Base-by-base conservation (phyloP, 2,329 filamentous ascomycete genomes). In the Phoma herbarum region DNA sequence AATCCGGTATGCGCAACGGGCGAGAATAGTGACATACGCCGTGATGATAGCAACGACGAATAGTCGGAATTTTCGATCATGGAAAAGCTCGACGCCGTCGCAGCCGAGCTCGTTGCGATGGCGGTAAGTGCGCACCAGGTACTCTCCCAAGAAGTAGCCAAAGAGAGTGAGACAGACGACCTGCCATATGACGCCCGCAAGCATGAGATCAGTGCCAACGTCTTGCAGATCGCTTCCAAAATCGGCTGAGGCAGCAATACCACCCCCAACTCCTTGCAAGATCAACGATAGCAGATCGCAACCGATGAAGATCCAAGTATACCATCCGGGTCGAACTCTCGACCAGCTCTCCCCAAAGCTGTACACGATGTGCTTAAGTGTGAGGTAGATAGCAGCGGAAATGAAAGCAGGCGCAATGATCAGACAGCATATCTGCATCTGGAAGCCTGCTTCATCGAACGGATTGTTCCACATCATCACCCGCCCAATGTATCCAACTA, bases 351-450 rank as follows among this genome's bases (percentile, higher is more conserved):
- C 56, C 29, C 85, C 85, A 57, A 86, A 83, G 41, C 80, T 77
- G 16, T 82, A 71, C 46, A 86, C 82, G 51, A 86, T 79, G 42
- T 85, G 83, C 25, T 84, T 83, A 3, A 87, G 76, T 5, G 79
- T 82, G 23, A 87, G 69, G 72, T 85, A 86, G 61, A 86, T 82
- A 52, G 78, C 80, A 1, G 81, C 85, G 8, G 81, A 82, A 49
- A 82, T 71, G 68, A 84, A 87, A n/a, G 82, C 85, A 2, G 84
- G 84, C 0, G 80, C 83, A n/a, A 88, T 80, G 33, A 85, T 84
- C n/a, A 86, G 73, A 55, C 80, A 79, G 54, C 83, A 80, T 42
- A 86, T 82, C 59, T 86, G 83, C 4, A 83, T 78, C 48, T 63
- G 58, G 53, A 87, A 87, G 0, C 77, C 78, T 31, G 72, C 66